Conservation (phyloP, 768 basidiomycete species). For the Leccinum incarnatum region DNA sequence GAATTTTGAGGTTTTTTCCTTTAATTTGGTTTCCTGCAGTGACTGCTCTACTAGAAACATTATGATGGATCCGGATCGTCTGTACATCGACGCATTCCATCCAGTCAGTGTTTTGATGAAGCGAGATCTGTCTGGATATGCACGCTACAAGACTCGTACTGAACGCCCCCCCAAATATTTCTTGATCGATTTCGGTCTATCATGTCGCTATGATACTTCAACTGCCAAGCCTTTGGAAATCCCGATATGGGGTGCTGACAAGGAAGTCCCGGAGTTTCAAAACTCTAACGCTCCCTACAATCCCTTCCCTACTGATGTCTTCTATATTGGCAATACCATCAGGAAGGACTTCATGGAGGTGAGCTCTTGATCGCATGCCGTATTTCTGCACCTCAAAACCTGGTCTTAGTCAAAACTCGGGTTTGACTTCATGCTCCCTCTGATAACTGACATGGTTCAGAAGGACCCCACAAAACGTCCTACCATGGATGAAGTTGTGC, state of each 20-base stretch:
- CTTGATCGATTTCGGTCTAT: neutral
- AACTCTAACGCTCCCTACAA: neutral
- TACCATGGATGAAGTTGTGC: slow-evolving; percentile 33
- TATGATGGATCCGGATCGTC: neutral
- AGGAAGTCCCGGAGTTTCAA: neutral
- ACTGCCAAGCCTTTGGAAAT: neutral
- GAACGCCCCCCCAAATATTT: neutral
- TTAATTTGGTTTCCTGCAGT: neutral
- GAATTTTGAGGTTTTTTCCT: no score
- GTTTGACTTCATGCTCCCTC: slow-evolving; percentile 33
- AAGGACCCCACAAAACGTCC: slow-evolving; percentile 37
- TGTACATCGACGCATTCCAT: neutral
- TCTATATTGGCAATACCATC: neutral
- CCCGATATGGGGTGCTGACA: neutral
- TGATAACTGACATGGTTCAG: slow-evolving; percentile 39
- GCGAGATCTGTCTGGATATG: neutral
- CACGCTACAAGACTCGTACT: neutral
- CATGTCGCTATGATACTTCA: neutral
- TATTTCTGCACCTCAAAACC: neutral
- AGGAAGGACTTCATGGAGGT: neutral
- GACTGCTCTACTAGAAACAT: neutral
- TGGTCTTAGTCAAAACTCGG: neutral
- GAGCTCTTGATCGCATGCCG: neutral
- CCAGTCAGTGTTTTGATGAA: neutral
- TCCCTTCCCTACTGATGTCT: neutral